Base-by-base conservation (phyloP, 345 rosid species). In the Brassica carinata region DNA sequence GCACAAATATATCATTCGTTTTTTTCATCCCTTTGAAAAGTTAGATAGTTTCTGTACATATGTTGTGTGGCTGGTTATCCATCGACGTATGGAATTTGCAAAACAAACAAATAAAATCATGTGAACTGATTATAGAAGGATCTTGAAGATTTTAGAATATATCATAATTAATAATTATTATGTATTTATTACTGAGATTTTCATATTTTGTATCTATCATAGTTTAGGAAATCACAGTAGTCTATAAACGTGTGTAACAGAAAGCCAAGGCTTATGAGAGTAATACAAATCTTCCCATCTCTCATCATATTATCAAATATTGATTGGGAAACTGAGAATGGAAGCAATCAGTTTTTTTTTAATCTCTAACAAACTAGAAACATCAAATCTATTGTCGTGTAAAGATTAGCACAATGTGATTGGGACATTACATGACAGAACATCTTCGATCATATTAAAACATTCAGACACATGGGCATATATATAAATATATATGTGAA, bases 341-440 rank as follows among this genome's bases (percentile, higher is more conserved):
- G 55, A 76, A 81, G 72, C 8, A 76, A 76, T 38, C n/a, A 59
- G 62, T 15, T 30, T 27, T 29, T 29, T 51, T 30, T 30, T 23
- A 40, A 71, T 55, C 19, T 70, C 53, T 65, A 81, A 36, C 66
- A 48, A 81, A 29, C 58, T 5, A 64, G 76, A 69, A 55, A 81
- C 73, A 81, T 81, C 83, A 81, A 75, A 75, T 81, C 77, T 8
- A 3, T 64, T 65, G 80, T 76, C 73, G 53, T 81, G 77, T 66
- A 76, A 71, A 75, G 76, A 75, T 81, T 63, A 71, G 58, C 58
- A 53, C 19, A 48, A 14, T 1, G 63, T 58, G 77, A 71, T 31
- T 64, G 73, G 34, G 84, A 81, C 84, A 76, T 64, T 57, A 55
- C 72, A 64, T 27, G 45, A 15, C 10, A 23, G 70, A 53, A 75